Evolutionary conservation across 2,329 filamentous ascomycete species (phyloP).

Genomic region (Pseudogymnoascus sp.): DNA sequence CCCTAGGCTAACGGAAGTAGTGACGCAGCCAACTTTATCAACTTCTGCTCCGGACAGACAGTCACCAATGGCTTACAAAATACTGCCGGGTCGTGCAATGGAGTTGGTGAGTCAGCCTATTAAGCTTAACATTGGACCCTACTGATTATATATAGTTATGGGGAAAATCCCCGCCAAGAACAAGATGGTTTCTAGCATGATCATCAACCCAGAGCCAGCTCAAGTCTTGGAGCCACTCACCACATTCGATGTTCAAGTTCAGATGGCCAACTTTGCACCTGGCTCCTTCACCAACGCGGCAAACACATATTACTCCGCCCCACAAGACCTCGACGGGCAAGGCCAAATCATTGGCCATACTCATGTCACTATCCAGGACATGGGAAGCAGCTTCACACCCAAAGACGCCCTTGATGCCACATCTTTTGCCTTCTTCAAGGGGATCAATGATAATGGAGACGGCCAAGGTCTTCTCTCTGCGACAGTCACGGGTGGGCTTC

Average conservation of each 20-base stretch:
- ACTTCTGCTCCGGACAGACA: slow-evolving; percentile 28
- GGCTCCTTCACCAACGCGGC: slow-evolving; percentile 34
- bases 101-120: slow-evolving; percentile 19
- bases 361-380: slow-evolving; percentile 33
- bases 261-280: slow-evolving; percentile 30
- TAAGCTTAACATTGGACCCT: background rate
- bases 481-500: slow-evolving; percentile 33
- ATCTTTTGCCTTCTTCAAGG: slow-evolving; percentile 36
- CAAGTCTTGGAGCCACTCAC: slow-evolving; percentile 18
- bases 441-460: slow-evolving; percentile 36
- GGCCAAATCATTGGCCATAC: slow-evolving; percentile 34
- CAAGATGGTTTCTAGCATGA: slow-evolving; percentile 28
- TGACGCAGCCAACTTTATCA: slow-evolving; percentile 33
- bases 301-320: slow-evolving; percentile 34
- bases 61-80: slow-evolving; percentile 54
- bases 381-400: slow-evolving; percentile 30
- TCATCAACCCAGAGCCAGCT: slow-evolving; percentile 22
- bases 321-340: slow-evolving; percentile 26
- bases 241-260: slow-evolving; percentile 29
- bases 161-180: slow-evolving; percentile 27
- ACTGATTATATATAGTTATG: slow-evolving; percentile 21
- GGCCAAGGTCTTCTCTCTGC: slow-evolving; percentile 33
- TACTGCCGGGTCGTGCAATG: slow-evolving; percentile 52
- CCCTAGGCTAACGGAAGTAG: slow-evolving; percentile 32
- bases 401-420: slow-evolving; percentile 25